Evolutionary conservation across 768 basidiomycete genomes (phyloP), one percentile per base, ranked within the genome.

Genomic region (Cubamyces sp.): DNA sequence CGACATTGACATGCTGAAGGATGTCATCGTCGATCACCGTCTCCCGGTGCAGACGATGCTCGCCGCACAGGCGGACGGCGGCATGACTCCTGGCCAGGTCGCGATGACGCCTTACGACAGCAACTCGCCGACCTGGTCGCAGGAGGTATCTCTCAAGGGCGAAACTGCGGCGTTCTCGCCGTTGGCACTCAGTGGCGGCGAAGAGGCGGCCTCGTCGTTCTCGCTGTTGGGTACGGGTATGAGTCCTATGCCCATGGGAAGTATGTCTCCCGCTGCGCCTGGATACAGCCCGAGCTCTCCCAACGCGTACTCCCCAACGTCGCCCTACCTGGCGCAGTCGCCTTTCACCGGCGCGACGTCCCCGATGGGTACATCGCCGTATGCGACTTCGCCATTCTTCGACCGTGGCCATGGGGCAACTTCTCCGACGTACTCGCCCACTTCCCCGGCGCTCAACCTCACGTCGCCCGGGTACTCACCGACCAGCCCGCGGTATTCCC

Each of bases 1-100:
- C 51, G 97, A 99, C 74, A 92, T 98, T 70, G 92, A 96, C 67
- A 96, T 98, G 94, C 81, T 99, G 69, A 97, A 97, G 81, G 96
- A 98, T 61, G 96, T 97, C 42, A 94, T 98, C 57, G 91, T 98
- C 52, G 97, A 99, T 74, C 94, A 96, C 71, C 91, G 95, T 25
- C 80, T 97, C 18, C 94, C 94, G 0, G 89, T 92, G 3, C 91
- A 92, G 67, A 69, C 54, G 37, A 87, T 91, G 83, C 78, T 94
- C 51, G 84, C 87, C 7, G 86, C 88, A 3, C 90, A 88, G 58
- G 82, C 84, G 2, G 94, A 95, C 51, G 92, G 91, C 26, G 92
- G 90, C 21, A 95, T 95, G 86, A 94, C 93, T 0, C 92, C 92
- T 2, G 92, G 91, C 23, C 90, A 92, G 70, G 92, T 92, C 8